phyloP scores from a whole-genome alignment of 2,329 filamentous ascomycete species.

The Paradendryphiella salina region DNA sequence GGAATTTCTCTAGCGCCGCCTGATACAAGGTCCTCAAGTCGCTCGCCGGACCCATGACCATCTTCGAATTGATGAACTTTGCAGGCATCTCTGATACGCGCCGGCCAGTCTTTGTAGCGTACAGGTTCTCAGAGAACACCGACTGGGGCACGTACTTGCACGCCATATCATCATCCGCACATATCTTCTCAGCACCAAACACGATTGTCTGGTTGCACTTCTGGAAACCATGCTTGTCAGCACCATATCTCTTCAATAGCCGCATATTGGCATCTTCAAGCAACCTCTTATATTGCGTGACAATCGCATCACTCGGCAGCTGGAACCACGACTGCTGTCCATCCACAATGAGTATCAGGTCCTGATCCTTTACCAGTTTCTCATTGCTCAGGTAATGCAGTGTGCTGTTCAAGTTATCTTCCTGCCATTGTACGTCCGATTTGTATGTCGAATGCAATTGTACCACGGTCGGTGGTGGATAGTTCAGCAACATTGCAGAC shows the following conservation, averaged over 20 bases:
- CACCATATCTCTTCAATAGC: constrained; percentile 56
- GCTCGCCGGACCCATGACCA: constrained; percentile 56
- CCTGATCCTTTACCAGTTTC: constrained; percentile 57
- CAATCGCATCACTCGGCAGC: constrained; percentile 64
- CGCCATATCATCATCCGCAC: constrained; percentile 54
- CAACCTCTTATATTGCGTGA: constrained; percentile 63
- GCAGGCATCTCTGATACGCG: constrained; percentile 26
- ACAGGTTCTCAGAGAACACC: constrained; percentile 54
- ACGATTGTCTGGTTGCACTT: constrained; percentile 57
- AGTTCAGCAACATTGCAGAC: constrained; percentile 62
- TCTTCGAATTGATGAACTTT: constrained; percentile 55
- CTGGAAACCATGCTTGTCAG: constrained; percentile 23
- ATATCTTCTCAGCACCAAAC: constrained; percentile 60
- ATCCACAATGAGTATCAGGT: constrained; percentile 66
- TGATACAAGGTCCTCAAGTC: constrained; percentile 55
- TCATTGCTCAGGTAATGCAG: constrained; percentile 54
- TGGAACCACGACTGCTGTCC: constrained; percentile 68
- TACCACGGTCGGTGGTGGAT: constrained; percentile 61
- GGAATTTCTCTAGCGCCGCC: constrained; percentile 47
- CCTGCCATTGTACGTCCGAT: constrained; percentile 43
- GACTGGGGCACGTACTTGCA: constrained; percentile 59
- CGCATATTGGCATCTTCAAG: constrained; percentile 58
- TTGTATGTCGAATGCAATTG: constrained; percentile 46
- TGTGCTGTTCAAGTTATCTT: constrained; percentile 52
- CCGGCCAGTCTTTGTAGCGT: constrained; percentile 51